phyloP scores from a whole-genome alignment of 768 basidiomycete genomes.

The Lactifluus pinguis region DNA sequence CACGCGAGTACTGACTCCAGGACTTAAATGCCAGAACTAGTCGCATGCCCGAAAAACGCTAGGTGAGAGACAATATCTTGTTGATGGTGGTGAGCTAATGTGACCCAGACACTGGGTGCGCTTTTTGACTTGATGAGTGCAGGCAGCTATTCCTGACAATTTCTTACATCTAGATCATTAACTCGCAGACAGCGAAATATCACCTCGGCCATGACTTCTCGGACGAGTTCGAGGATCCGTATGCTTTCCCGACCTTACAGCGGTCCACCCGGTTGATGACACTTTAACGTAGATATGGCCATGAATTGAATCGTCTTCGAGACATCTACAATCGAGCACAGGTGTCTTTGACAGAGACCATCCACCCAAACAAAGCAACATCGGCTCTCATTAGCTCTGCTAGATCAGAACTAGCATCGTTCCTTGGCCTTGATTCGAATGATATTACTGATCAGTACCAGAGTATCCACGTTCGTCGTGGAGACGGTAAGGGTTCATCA shows the following conservation, averaged over 20 bases:
- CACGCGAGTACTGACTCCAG: not conserved
- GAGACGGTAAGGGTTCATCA: conserved; percentile 43
- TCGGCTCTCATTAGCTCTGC: conserved; percentile 40
- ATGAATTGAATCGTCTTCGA: conserved; percentile 44
- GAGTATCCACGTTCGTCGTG: conserved; percentile 54
- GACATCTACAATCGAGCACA: conserved; percentile 42
- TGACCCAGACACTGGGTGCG: conserved; percentile 53
- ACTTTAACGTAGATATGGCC: conserved; percentile 37
- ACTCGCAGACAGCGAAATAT: conserved; percentile 54
- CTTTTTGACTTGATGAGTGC: not conserved
- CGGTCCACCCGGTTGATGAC: not conserved
- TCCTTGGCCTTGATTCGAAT: conserved; percentile 19
- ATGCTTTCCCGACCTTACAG: conserved; percentile 23
- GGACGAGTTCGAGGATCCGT: conserved; percentile 58
- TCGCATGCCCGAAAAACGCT: conserved; percentile 62
- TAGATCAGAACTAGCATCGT: conserved; percentile 35
- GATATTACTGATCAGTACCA: conserved; percentile 31
- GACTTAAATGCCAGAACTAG: conserved; percentile 39
- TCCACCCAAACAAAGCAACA: conserved; percentile 43
- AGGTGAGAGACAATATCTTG: conserved; percentile 34
- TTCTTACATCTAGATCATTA: conserved; percentile 39
- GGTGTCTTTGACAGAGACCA: conserved; percentile 41
- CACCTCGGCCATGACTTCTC: conserved; percentile 50
- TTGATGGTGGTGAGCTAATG: conserved; percentile 12
- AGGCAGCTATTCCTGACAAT: not conserved